Percentiles rank a stretch among this genome's conserved stretches.
phyloP scores from a whole-genome alignment of 2,329 filamentous ascomycete genomes.

The Calonectria naviculata region DNA sequence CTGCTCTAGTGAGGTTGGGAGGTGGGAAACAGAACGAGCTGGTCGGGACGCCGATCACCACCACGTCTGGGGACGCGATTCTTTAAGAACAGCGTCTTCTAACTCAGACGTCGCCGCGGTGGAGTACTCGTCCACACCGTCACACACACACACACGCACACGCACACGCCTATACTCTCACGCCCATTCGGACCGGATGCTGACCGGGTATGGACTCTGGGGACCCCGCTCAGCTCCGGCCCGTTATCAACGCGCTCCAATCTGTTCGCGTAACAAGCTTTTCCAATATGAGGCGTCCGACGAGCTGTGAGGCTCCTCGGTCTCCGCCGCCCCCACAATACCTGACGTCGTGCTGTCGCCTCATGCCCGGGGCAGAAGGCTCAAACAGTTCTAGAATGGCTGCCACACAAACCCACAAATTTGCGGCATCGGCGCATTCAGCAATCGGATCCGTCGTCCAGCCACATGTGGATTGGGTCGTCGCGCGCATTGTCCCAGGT shows the following conservation, averaged over 20 bases:
- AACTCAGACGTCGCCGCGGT: background rate
- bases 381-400: constrained; percentile 18
- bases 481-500: background rate
- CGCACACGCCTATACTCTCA: background rate
- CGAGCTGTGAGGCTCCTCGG: constrained; percentile 28
- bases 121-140: background rate
- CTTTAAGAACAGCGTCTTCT: constrained; percentile 1
- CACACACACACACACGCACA: background rate
- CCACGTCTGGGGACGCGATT: background rate
- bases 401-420: constrained; percentile 10
- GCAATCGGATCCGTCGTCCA: constrained; percentile 8
- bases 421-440: constrained; percentile 17
- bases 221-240: constrained; percentile 29
- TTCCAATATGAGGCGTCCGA: background rate
- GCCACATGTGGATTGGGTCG: constrained; percentile 8
- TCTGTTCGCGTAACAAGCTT: constrained; percentile 34
- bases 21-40: background rate
- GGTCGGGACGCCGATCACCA: constrained; percentile 25
- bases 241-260: constrained; percentile 19
- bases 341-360: constrained; percentile 33
- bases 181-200: constrained; percentile 19
- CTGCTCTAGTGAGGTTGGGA: background rate
- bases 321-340: constrained; percentile 15
- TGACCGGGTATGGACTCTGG: constrained; percentile 23
- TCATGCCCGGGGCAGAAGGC: constrained; percentile 26